Conservation (phyloP, 1,139 yeast genomes). For the Saccharomyces pastorianus region DNA sequence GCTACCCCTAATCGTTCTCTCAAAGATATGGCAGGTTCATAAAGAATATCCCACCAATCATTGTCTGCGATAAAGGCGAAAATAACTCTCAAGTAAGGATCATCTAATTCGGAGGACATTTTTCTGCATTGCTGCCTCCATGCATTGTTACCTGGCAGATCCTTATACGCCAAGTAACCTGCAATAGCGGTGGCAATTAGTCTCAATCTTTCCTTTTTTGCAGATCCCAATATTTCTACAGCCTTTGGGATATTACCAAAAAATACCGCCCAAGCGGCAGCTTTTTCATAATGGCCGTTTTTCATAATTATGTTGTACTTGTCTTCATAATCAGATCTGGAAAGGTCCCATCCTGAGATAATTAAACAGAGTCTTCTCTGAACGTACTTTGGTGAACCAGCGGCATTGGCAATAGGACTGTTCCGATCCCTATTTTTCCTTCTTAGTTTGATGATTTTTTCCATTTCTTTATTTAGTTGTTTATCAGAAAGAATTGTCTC, state of each 20-base stretch:
- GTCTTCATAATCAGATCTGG: conserved; percentile 65
- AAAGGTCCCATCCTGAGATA: conserved; percentile 88
- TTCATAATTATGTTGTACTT: conserved; percentile 51
- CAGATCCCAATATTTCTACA: conserved; percentile 54
- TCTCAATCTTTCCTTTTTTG: conserved; percentile 42
- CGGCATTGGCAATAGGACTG: conserved; percentile 13
- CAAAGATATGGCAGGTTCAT: conserved; percentile 80
- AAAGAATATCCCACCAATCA: conserved; percentile 94
- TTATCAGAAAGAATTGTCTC: conserved; percentile 36
- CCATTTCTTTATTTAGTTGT: conserved; percentile 40
- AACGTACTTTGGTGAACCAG: conserved; percentile 39
- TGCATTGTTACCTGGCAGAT: conserved; percentile 54
- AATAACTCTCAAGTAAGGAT: conserved; percentile 83
- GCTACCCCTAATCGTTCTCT: conserved; percentile 89
- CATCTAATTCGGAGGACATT: conserved; percentile 78
- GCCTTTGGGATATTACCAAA: conserved; percentile 83
- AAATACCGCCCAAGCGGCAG: conserved; percentile 97
- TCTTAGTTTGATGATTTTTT: conserved; percentile 31
- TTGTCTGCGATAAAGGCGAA: conserved; percentile 92
- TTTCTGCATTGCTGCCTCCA: conserved; percentile 92
- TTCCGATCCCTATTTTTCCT: conserved; percentile 21
- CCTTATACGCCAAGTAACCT: conserved; percentile 75
- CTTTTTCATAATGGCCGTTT: conserved; percentile 67
- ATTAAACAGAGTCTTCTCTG: conserved; percentile 75
- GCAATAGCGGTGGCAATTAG: conserved; percentile 92